Evolutionary conservation across 306 rosid species (phyloP), one percentile per base, ranked within the genome.

Genomic region (Benincasa hispida): DNA sequence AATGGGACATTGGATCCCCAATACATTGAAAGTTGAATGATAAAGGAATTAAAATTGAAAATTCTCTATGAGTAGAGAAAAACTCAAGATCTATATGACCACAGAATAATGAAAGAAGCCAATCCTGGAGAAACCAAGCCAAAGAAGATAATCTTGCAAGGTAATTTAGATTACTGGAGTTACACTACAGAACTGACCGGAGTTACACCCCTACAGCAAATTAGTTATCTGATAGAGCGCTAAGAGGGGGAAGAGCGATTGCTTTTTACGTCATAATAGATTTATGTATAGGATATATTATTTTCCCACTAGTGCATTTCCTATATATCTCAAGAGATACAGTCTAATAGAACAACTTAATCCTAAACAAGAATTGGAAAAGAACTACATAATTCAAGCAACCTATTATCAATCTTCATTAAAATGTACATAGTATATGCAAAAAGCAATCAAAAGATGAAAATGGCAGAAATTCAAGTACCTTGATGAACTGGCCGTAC

Each of bases 401-500:
- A 45, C 24, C 58, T 48, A 70, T 7, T 25, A 24, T 70, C 24
- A 27, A 5, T 47, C 35, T 70, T 25, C 59, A 47, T 14, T 47
- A 27, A 35, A 72, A 48, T 72, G 76, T 55, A 70, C 25, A 72
- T 72, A 8, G 45, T 25, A 72, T 13, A 55, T 37, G 67, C 21
- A 56, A 21, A 74, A 57, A 17, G n/a, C 35, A 56, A 54, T 21
- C 50, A 13, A 11, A 48, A 15, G 76, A 70, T 41, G 21, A 70
- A 63, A 63, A 72, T 10, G 42, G 50, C 74, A 79, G 41, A 50
- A 76, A 63, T 58, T 59, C 54, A 85, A 93, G 81, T 79, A 85
- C 99, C 97, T 92, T 94, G 72, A 94, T 89, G 86, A 94, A 94
- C 81, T 94, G 99, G 81, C 93, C 93, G 69, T 90, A 94, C 14